Percentiles rank a stretch among this genome's conserved stretches.
Evolutionary conservation across 352 stramenopile genomes (phyloP).

Genomic region (Pythium utonaiense): DNA sequence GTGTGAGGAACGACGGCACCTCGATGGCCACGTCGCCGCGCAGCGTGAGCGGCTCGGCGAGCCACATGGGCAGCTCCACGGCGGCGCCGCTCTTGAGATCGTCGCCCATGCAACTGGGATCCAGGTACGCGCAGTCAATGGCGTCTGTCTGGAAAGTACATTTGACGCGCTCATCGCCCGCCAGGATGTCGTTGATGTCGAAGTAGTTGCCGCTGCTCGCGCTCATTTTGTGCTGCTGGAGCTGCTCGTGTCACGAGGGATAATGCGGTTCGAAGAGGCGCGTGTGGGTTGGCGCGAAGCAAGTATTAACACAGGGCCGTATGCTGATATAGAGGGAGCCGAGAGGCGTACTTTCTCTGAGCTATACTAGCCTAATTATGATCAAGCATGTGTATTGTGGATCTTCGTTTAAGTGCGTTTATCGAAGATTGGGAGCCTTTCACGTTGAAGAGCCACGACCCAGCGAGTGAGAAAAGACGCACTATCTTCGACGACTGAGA

Average conservation of each 20-base stretch:
- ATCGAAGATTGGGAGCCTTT: too few species aligned
- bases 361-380: too few species aligned
- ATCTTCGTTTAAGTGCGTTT: too few species aligned
- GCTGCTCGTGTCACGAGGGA: neutral
- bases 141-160: slow-evolving; percentile 71
- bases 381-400: too few species aligned
- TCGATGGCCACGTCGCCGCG: slow-evolving; percentile 55
- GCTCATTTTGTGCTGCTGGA: slow-evolving; percentile 7
- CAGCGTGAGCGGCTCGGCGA: slow-evolving; percentile 47
- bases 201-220: slow-evolving; percentile 41
- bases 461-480: too few species aligned
- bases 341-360: too few species aligned
- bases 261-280: neutral
- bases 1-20: slow-evolving; percentile 58
- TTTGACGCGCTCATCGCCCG: slow-evolving; percentile 75
- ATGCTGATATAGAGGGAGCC: too few species aligned
- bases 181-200: slow-evolving; percentile 73
- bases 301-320: slow-evolving; percentile 5
- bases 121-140: slow-evolving; percentile 68
- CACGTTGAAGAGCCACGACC: too few species aligned
- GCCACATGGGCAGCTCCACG: slow-evolving; percentile 79
- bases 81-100: slow-evolving; percentile 42
- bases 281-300: slow-evolving; percentile 17
- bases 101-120: slow-evolving; percentile 53
- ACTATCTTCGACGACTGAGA: too few species aligned